Base-by-base conservation (phyloP, 805 yeast species). In the Suhomyces sp. region DNA sequence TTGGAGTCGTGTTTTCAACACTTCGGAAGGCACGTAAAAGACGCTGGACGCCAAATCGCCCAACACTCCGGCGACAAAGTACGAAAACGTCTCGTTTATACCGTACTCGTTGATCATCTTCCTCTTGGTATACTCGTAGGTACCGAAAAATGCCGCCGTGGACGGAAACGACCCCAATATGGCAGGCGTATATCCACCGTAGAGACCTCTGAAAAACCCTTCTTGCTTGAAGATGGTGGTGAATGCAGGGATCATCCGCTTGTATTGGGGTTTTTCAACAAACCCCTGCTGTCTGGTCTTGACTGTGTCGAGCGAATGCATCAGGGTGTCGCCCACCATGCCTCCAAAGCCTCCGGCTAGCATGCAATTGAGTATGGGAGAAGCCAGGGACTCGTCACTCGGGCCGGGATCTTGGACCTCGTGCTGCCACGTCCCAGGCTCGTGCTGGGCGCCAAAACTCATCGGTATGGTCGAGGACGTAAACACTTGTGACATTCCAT, bases 221-320 rank as follows among this genome's bases (percentile, higher is more conserved):
- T 94, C 99, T 61, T 93, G 89, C 42, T 77, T 66, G 48, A 87
- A 70, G n/a, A 94, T 87, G 0, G 93, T 86, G 26, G 70, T 56
- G 62, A 88, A 90, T 0, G 97, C 96, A 9, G 83, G 80, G 7
- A 86, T 61, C 86, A 91, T 90, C 61, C 81, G 85, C 54, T 73
- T 79, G 69, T 93, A 93, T 67, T 89, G 87, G 6, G 74, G 57
- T 19, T 79, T 79, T 57, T 78, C 74, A 22, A 88, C 85, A 4
- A 96, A 88, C n/a, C 97, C 98, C 66, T 94, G 99, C 68, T 94
- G 99, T 57, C 99, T 78, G 2, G 99, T 94, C 67, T 94, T 94
- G 31, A 94, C 97, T 0, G 99, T 94, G 66, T 94, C 99, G 35
- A 94, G 72, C 0, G 98, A 92, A 70, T 94, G 97, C 97, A 94